Conservation (phyloP, 768 basidiomycete species). For the Boletus tomentosulus region DNA sequence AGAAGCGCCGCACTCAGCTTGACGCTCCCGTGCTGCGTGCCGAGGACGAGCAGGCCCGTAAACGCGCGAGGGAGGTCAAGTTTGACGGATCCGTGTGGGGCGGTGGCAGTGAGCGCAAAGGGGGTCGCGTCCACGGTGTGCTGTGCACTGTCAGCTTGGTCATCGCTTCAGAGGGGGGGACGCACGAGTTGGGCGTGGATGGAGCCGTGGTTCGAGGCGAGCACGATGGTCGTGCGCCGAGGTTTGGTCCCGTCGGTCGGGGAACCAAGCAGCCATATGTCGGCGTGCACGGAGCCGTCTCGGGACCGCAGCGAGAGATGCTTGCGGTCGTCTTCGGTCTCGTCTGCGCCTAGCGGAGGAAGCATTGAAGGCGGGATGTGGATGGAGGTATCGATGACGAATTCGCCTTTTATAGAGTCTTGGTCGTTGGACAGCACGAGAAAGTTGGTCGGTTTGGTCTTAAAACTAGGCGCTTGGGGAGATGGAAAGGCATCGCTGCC, state of each 20-base stretch:
- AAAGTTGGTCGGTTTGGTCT: slow-evolving; percentile 27
- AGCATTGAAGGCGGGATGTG: slow-evolving; percentile 37
- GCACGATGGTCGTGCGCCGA: slow-evolving; percentile 19
- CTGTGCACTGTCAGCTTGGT: slow-evolving; percentile 2
- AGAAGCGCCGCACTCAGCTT: slow-evolving; percentile 12
- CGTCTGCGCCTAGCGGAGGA: slow-evolving; percentile 33
- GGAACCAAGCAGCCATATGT: slow-evolving; percentile 34
- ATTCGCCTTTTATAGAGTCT: slow-evolving; percentile 25
- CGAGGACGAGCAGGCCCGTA: slow-evolving; percentile 14
- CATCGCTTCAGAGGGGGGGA: background rate
- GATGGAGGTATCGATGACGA: slow-evolving; percentile 42
- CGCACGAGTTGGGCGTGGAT: slow-evolving; percentile 19
- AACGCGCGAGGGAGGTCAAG: slow-evolving; percentile 21
- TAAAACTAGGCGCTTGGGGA: slow-evolving; percentile 7
- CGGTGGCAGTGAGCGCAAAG: slow-evolving; percentile 11
- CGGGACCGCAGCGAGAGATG: slow-evolving; percentile 35
- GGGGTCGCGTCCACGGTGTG: slow-evolving; percentile 12
- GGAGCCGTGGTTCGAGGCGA: slow-evolving; percentile 15
- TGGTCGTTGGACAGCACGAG: slow-evolving; percentile 10
- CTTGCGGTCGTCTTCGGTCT: slow-evolving; percentile 37
- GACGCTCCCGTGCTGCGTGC: slow-evolving; percentile 17
- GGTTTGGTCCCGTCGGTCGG: background rate
- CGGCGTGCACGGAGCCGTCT: slow-evolving; percentile 35
- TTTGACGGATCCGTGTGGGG: slow-evolving; percentile 12
- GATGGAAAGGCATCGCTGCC: background rate